phyloP scores from a whole-genome alignment of 768 basidiomycete species.

The Auricularia sp. region DNA sequence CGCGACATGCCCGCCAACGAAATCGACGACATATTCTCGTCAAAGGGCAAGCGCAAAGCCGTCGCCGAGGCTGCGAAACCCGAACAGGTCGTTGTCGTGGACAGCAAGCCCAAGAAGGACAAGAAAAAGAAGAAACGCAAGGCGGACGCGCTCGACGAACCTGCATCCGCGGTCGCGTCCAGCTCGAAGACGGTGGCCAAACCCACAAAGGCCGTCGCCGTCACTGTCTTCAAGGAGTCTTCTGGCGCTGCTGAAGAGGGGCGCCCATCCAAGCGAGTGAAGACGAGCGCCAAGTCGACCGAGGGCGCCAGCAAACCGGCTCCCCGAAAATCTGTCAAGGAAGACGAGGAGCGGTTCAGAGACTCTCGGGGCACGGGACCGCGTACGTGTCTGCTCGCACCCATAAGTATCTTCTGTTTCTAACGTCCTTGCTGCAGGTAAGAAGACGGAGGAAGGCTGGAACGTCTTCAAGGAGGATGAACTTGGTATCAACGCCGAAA shows the following conservation, averaged over 20 bases:
- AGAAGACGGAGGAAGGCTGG: conserved; percentile 73
- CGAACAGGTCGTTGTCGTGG: conserved; percentile 12
- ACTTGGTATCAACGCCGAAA: conserved; percentile 53
- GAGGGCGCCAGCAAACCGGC: neutral
- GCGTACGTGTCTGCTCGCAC: conserved; percentile 35
- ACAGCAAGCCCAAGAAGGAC: conserved; percentile 41
- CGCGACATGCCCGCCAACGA: conserved; percentile 47
- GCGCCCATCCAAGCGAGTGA: neutral
- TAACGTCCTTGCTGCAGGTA: conserved; percentile 36
- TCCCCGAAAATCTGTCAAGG: neutral
- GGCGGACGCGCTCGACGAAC: conserved; percentile 11
- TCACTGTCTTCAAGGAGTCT: neutral
- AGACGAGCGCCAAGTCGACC: neutral
- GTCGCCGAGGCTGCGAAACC: conserved; percentile 6
- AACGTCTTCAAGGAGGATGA: conserved; percentile 75
- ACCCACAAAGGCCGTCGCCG: neutral
- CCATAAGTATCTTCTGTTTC: neutral
- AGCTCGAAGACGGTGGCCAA: neutral
- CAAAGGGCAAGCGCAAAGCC: conserved; percentile 24
- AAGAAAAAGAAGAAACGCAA: conserved; percentile 22
- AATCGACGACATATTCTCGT: conserved; percentile 79
- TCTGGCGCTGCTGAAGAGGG: neutral
- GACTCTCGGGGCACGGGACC: conserved; percentile 68
- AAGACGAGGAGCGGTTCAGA: conserved; percentile 43
- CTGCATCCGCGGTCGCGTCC: neutral